Percentiles rank a stretch among this genome's conserved stretches.
Evolutionary conservation across 495 filamentous ascomycete genomes (phyloP).

Genomic region (Pyronema domesticum): DNA sequence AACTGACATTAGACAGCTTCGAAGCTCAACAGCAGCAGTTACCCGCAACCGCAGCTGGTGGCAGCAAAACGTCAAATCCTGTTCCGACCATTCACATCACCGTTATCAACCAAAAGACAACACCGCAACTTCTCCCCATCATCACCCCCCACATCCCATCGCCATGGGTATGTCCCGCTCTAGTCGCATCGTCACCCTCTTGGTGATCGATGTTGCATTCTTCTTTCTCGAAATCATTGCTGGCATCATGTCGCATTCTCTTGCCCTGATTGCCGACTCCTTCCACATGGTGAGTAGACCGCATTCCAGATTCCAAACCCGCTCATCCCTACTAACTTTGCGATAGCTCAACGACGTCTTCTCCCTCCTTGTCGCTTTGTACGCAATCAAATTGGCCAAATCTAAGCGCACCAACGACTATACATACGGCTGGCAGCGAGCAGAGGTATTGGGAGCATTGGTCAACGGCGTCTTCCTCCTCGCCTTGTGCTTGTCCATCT

Average conservation of each 20-base stretch:
- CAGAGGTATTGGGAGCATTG: constrained; percentile 89
- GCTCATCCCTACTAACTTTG: not conserved
- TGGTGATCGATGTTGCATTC: constrained; percentile 76
- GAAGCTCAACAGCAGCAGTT: too few relatives aligned
- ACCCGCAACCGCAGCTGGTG: too few relatives aligned
- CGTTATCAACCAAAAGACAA: too few relatives aligned
- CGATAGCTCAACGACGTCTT: constrained; percentile 82
- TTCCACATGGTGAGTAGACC: constrained; percentile 74
- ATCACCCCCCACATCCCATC: not conserved
- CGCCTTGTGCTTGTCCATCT: constrained; percentile 84
- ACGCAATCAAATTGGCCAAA: constrained; percentile 79
- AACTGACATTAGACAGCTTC: too few relatives aligned
- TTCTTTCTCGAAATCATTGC: constrained; percentile 75
- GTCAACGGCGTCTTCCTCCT: constrained; percentile 96
- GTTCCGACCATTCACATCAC: too few relatives aligned
- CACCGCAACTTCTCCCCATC: too few relatives aligned
- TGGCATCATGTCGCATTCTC: constrained; percentile 70
- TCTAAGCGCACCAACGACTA: constrained; percentile 70
- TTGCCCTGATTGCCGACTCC: constrained; percentile 86
- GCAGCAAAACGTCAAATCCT: too few relatives aligned
- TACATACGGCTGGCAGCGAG: constrained; percentile 94
- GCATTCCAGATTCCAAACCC: not conserved
- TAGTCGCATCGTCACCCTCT: constrained; percentile 75
- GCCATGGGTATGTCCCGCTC: constrained; percentile 87
- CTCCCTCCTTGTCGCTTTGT: constrained; percentile 76